Evolutionary conservation across 495 filamentous ascomycete species (phyloP).

Genomic region (Pyronema omphalodes): DNA sequence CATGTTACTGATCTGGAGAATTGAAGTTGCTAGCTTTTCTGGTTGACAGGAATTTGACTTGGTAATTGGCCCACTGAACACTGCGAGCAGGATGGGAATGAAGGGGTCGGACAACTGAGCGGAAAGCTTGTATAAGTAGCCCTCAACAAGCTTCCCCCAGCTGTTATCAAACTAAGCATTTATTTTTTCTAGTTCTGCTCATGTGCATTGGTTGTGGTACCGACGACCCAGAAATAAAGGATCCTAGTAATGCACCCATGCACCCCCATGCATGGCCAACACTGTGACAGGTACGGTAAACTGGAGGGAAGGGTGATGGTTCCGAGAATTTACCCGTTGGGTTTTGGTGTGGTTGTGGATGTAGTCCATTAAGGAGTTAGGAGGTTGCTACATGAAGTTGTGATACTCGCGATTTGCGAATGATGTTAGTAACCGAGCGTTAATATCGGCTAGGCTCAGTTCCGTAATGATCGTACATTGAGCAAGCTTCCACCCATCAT

Average conservation of each 20-base stretch:
- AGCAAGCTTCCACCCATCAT: no score
- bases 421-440: no score
- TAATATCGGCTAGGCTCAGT: no score
- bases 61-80: not conserved
- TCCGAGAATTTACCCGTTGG: constrained; percentile 1
- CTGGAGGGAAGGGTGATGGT: not conserved
- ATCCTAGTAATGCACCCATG: not conserved
- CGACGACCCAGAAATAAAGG: not conserved
- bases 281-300: not conserved
- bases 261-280: not conserved
- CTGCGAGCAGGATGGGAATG: not conserved
- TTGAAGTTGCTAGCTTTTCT: not conserved
- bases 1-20: not conserved
- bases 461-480: no score
- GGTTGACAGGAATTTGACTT: not conserved
- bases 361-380: no score
- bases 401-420: no score
- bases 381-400: no score
- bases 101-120: not conserved
- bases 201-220: not conserved
- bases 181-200: not conserved
- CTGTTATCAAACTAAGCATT: not conserved
- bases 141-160: not conserved
- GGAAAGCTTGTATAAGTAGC: constrained; percentile 1
- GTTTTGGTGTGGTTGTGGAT: not conserved